A percentile compares a stretch with the other conserved stretches of the same genome.
Conservation (phyloP, 805 yeast species). For the Candida peoriensis region DNA sequence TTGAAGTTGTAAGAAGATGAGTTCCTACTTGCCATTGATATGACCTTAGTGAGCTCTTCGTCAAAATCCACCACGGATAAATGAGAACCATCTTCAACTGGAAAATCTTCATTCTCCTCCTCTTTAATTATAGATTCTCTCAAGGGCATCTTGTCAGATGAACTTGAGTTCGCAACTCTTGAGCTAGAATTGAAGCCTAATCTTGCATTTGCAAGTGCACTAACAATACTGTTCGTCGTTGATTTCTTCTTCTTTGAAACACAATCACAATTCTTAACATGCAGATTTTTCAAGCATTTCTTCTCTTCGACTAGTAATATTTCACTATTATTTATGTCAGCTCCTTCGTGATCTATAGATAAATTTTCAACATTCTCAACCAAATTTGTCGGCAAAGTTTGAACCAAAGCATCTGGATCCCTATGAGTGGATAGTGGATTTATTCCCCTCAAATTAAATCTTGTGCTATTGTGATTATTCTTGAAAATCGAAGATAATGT, state of each 20-base stretch:
- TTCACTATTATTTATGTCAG: no score
- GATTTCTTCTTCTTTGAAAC: slow-evolving; percentile 15
- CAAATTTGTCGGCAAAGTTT: slow-evolving; percentile 10
- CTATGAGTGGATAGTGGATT: slow-evolving; percentile 25
- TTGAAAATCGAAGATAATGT: slow-evolving; percentile 22
- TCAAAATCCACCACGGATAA: slow-evolving; percentile 15
- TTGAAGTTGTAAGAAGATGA: slow-evolving; percentile 21
- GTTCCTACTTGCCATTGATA: slow-evolving; percentile 20
- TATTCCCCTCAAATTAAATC: slow-evolving; percentile 34
- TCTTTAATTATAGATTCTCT: slow-evolving; percentile 9
- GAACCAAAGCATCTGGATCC: slow-evolving; percentile 11
- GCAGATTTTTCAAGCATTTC: slow-evolving; percentile 9
- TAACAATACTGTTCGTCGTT: slow-evolving; percentile 16
- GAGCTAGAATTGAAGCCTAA: slow-evolving; percentile 16
- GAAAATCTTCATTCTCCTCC: slow-evolving; percentile 4
- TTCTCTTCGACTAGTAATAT: no score
- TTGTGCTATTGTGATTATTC: slow-evolving; percentile 13
- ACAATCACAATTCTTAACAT: slow-evolving; percentile 14
- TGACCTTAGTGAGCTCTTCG: slow-evolving; percentile 20
- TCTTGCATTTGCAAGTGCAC: slow-evolving; percentile 20
- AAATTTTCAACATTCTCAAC: slow-evolving; percentile 16
- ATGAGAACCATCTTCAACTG: neutral
- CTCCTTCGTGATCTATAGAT: no score
- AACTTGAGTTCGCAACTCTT: neutral
- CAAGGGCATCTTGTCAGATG: slow-evolving; percentile 4